Conservation (phyloP, 2,329 filamentous ascomycete genomes). For the Ophiostoma perfectum region DNA sequence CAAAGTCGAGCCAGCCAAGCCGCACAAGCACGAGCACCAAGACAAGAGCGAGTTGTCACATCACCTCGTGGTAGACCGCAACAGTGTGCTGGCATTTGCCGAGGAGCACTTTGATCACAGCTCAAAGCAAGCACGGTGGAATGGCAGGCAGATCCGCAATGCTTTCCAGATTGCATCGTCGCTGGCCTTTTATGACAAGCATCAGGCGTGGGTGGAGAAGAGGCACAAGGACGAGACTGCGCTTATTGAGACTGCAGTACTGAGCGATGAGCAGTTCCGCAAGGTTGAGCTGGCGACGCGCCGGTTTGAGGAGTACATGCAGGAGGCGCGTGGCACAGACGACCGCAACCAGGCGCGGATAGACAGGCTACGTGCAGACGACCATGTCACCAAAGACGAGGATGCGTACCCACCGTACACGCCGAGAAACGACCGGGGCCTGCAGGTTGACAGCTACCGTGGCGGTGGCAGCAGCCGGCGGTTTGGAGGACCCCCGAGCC, state of each 20-base stretch:
- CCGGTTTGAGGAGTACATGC: conserved; percentile 21
- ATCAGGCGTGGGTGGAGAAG: conserved; percentile 18
- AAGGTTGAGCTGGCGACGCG: conserved; percentile 15
- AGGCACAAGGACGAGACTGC: neutral
- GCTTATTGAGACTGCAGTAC: conserved; percentile 8
- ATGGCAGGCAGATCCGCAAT: conserved; percentile 38
- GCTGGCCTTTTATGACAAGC: conserved; percentile 25
- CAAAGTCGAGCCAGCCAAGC: neutral
- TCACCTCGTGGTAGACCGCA: conserved; percentile 15
- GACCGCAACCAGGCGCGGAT: neutral
- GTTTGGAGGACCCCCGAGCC: neutral
- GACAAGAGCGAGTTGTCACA: conserved; percentile 14
- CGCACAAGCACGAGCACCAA: neutral
- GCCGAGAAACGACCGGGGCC: neutral
- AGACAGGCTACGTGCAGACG: neutral
- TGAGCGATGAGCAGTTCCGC: conserved; percentile 19
- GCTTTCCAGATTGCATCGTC: conserved; percentile 31
- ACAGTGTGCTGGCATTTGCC: conserved; percentile 18
- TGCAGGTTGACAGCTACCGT: neutral
- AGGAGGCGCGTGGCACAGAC: conserved; percentile 11
- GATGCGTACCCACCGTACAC: neutral
- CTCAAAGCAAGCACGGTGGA: conserved; percentile 23
- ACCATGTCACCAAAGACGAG: neutral
- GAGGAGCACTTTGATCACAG: conserved; percentile 15
- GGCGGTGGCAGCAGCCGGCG: neutral